A percentile compares a stretch with the other conserved stretches of the same genome.
Conservation (phyloP, 768 basidiomycete genomes). For the Astraeus odoratus region DNA sequence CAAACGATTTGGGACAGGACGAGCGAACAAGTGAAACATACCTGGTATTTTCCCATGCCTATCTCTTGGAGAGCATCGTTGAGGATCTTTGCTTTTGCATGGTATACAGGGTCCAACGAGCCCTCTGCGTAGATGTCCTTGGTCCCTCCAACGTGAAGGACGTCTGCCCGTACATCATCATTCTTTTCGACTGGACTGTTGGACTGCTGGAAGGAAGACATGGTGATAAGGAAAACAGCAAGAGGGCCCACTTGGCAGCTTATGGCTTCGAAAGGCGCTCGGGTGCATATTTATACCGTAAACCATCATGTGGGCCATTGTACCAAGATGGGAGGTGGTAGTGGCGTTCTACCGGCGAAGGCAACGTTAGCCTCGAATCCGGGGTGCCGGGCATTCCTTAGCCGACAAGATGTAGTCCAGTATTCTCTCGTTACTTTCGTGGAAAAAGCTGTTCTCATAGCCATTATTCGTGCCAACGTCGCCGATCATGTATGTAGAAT, state of each 20-base stretch:
- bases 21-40: constrained; percentile 14
- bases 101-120: constrained; percentile 48
- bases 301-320: background rate
- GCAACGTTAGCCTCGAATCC: too few relatives aligned
- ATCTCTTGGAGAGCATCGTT: constrained; percentile 60
- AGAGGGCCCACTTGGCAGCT: background rate
- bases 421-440: too few relatives aligned
- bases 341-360: too few relatives aligned
- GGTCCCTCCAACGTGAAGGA: constrained; percentile 8
- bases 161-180: background rate
- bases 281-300: background rate
- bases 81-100: constrained; percentile 48
- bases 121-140: constrained; percentile 22
- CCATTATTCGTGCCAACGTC: too few relatives aligned
- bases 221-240: constrained; percentile 7
- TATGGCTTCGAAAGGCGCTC: background rate
- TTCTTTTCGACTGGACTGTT: constrained; percentile 3
- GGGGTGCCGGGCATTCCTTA: too few relatives aligned
- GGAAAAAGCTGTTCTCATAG: too few relatives aligned
- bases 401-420: too few relatives aligned
- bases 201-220: constrained; percentile 11
- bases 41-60: constrained; percentile 68
- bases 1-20: constrained; percentile 1
- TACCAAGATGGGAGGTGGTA: too few relatives aligned
- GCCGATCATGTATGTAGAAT: too few relatives aligned